Conservation (phyloP, 2,329 filamentous ascomycete genomes). For the Colletotrichum tamarilloi region DNA sequence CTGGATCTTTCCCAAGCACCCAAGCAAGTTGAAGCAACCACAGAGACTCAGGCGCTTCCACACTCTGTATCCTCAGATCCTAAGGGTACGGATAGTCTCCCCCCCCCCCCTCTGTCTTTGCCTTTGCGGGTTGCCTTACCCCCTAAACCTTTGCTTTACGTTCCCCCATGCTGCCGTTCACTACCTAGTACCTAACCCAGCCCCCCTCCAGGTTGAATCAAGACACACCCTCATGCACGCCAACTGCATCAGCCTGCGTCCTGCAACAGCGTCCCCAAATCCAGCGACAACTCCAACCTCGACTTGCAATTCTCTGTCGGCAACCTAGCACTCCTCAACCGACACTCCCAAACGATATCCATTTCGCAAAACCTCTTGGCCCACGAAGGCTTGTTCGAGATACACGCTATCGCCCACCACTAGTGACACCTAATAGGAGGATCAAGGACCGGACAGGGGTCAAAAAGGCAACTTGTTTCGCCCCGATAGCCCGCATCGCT, state of each 20-base stretch:
- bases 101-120: neutral
- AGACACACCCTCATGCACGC: constrained; percentile 26
- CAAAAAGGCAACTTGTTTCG: constrained; percentile 26
- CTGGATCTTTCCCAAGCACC: constrained; percentile 2
- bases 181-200: constrained; percentile 8
- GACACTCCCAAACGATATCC: neutral
- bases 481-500: constrained; percentile 34
- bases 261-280: constrained; percentile 26
- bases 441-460: constrained; percentile 2
- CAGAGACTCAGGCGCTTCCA: neutral
- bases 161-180: neutral
- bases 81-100: too few relatives aligned
- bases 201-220: neutral
- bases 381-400: neutral
- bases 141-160: neutral
- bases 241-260: constrained; percentile 17
- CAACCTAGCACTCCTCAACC: neutral
- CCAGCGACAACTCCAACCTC: constrained; percentile 5
- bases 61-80: neutral
- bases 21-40: neutral
- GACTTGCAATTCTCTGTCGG: neutral
- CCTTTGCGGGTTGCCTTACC: neutral
- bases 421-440: neutral
- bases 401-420: neutral
- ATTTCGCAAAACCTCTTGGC: neutral